These are phyloP conservation scores for Arthrobotrys entomopaga DNA, from an alignment of 2,329 filamentous ascomycete genomes.

Conservation along the genomic window DNA sequence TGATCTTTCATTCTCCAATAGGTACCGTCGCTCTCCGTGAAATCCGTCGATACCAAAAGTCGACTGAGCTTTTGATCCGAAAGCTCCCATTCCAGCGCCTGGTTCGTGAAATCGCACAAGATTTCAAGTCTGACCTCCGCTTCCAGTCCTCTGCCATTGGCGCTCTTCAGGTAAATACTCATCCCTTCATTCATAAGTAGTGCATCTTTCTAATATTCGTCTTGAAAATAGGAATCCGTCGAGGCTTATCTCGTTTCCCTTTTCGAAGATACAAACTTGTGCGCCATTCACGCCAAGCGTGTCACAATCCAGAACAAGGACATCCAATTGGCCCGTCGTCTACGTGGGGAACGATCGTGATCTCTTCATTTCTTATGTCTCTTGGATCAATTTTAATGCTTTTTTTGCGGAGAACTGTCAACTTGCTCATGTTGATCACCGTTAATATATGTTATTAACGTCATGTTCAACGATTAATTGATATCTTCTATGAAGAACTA, in stretches of 20 bases:
- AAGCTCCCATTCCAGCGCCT: constrained; percentile 98
- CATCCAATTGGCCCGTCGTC: constrained; percentile 93
- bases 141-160: constrained; percentile 99
- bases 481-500: constrained; percentile 16
- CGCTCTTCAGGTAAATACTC: constrained; percentile 69
- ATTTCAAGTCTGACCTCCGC: constrained; percentile 93
- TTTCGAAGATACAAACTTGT: constrained; percentile 98
- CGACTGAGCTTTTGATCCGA: constrained; percentile 92
- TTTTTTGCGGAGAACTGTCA: constrained; percentile 27
- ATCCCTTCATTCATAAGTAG: background rate
- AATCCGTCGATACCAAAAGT: constrained; percentile 98
- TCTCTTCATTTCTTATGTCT: constrained; percentile 29
- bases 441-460: constrained; percentile 44
- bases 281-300: constrained; percentile 98
- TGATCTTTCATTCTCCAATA: constrained; percentile 64
- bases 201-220: background rate
- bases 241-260: constrained; percentile 98
- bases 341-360: constrained; percentile 92
- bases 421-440: constrained; percentile 30
- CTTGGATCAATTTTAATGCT: constrained; percentile 13
- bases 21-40: constrained; percentile 95
- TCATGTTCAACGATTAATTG: constrained; percentile 37
- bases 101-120: constrained; percentile 94
- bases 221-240: constrained; percentile 81
- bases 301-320: constrained; percentile 98